Evolutionary conservation across 1,284 basidiomycete species (phyloP).

Genomic region (Entoloma clypeatum): DNA sequence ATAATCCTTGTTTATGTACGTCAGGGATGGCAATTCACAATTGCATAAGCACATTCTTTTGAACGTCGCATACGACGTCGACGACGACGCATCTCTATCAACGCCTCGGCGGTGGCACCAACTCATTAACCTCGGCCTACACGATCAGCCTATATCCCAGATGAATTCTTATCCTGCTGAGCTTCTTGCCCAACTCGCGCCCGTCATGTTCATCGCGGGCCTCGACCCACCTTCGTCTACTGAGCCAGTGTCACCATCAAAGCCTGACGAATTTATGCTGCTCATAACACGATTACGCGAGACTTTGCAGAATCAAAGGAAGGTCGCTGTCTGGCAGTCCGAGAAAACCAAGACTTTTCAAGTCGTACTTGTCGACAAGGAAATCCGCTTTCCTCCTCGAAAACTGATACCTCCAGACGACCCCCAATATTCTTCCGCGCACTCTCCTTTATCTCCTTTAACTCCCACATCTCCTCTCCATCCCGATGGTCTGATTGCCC

Average conservation of each 20-base stretch:
- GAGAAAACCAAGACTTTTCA: constrained; percentile 75
- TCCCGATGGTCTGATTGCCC: constrained; percentile 94
- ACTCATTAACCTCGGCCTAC: too few species aligned
- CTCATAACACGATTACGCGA: constrained; percentile 59
- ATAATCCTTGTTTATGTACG: neutral
- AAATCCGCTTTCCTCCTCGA: constrained; percentile 81
- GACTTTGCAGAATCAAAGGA: constrained; percentile 56
- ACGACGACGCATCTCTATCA: too few species aligned
- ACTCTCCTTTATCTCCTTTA: constrained; percentile 89
- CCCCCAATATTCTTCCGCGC: constrained; percentile 48
- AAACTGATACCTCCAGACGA: constrained; percentile 66
- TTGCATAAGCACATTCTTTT: too few species aligned
- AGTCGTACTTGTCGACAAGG: constrained; percentile 78
- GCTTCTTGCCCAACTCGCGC: constrained; percentile 78
- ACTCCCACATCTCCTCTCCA: constrained; percentile 84
- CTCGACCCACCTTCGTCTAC: constrained; percentile 42
- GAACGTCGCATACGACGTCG: too few species aligned
- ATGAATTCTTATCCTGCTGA: constrained; percentile 93
- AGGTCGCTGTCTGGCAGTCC: constrained; percentile 59
- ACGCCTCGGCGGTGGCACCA: too few species aligned
- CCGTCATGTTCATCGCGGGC: constrained; percentile 92
- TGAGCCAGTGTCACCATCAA: constrained; percentile 21
- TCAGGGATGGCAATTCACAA: neutral
- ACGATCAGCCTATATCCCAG: constrained; percentile 5
- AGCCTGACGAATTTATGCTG: constrained; percentile 53